Evolutionary conservation across 2,329 filamentous ascomycete species (phyloP).

Genomic region (Didymella keratinophila): DNA sequence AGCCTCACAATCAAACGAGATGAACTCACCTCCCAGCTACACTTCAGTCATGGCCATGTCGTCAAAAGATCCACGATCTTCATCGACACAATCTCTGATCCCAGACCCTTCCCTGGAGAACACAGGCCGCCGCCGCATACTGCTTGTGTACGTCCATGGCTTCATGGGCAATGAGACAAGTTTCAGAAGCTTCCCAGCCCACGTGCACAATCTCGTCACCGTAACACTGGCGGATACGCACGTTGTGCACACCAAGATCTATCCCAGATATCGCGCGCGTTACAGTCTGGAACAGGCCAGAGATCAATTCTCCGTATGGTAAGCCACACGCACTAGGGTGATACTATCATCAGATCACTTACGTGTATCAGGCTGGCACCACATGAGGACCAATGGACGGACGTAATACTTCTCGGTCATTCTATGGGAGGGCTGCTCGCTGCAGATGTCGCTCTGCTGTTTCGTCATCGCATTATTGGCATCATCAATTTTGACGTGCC

Average conservation of each 20-base stretch:
- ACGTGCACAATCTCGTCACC: slow-evolving; percentile 79
- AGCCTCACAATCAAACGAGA: slow-evolving; percentile 19
- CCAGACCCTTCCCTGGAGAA: slow-evolving; percentile 46
- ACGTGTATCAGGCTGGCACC: slow-evolving; percentile 68
- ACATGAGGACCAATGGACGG: slow-evolving; percentile 75
- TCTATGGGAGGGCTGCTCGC: slow-evolving; percentile 88
- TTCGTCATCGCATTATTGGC: slow-evolving; percentile 80
- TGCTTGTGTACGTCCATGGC: slow-evolving; percentile 87
- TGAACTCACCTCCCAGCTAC: slow-evolving; percentile 30
- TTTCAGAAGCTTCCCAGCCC: slow-evolving; percentile 86
- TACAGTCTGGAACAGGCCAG: slow-evolving; percentile 75
- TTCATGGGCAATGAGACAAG: slow-evolving; percentile 90
- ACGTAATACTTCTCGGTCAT: slow-evolving; percentile 84
- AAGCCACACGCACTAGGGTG: slow-evolving; percentile 27
- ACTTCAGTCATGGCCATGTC: slow-evolving; percentile 38
- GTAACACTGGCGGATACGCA: slow-evolving; percentile 74
- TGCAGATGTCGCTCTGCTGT: slow-evolving; percentile 78
- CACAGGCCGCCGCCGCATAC: slow-evolving; percentile 62
- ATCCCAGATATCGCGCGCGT: slow-evolving; percentile 80
- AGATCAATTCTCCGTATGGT: slow-evolving; percentile 84
- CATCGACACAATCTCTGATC: slow-evolving; percentile 56
- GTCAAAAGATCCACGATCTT: slow-evolving; percentile 54
- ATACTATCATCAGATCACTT: slow-evolving; percentile 4
- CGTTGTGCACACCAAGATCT: slow-evolving; percentile 85
- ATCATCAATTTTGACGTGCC: slow-evolving; percentile 85